Evolutionary conservation across 352 stramenopile genomes (phyloP), one percentile per base, ranked within the genome.

Genomic region (Blastocystis sp.): DNA sequence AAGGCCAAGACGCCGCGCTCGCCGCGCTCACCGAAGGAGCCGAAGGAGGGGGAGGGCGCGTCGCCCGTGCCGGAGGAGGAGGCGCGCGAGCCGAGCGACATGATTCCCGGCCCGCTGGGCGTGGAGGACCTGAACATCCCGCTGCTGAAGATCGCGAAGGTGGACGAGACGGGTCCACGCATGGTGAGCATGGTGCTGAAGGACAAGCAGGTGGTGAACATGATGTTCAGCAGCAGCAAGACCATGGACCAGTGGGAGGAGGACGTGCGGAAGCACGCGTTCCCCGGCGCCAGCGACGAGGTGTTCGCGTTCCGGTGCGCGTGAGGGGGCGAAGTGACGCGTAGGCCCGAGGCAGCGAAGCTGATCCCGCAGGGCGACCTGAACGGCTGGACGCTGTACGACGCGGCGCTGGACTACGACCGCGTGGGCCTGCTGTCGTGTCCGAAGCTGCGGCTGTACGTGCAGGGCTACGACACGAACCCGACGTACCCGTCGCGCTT

Each of bases 401-500:
- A 90, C 28, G 68, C 71, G n/a, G 70, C 57, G 34, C 89, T 91
- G 28, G 93, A 95, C 80, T 95, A 95, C 68, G 82, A 92, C 2
- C 93, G 93, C 65, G 92, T 95, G 40, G 93, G 93, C 0, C 89
- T 95, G 34, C 79, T 95, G 7, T 91, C 92, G 11, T 92, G 90
- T 59, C 92, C 93, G 0, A 89, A 93, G 10, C 90, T 88, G 91
- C 21, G 76, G 94, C 21, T 93, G 92, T 89, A 90, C 28, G 61
- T 90, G 10, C 87, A 87, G 57, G 87, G 64, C 9, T 78, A 90
- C 28, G 90, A 92, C 60, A 91, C 84, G 17, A 81, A 68, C 82
- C 91, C 95, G n/a, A 97, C 94, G 24, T 98, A 98, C 90, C 96
- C 96, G 1, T 93, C 93, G 24, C 92, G 97, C 42, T 89, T 98